Evolutionary conservation across 257 asterid species (phyloP).

Genomic region (Forsythia viridissima): DNA sequence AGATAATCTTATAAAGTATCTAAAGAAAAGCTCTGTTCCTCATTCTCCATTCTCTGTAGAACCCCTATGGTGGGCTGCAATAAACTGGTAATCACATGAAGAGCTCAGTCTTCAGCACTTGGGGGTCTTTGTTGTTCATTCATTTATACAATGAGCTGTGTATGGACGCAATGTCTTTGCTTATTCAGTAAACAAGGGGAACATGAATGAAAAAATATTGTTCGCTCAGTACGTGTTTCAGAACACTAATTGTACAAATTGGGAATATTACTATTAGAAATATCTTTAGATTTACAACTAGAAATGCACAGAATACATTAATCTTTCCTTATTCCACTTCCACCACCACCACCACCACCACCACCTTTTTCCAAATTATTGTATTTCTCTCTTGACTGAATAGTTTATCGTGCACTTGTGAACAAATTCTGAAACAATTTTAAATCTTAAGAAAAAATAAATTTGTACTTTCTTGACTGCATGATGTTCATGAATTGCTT

Average conservation of each 20-base stretch:
- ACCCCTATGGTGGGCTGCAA: background rate
- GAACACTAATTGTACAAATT: background rate
- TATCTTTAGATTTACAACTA: background rate
- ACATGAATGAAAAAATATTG: background rate
- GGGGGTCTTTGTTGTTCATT: background rate
- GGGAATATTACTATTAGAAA: background rate
- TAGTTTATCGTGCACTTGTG: background rate
- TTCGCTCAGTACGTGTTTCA: slow-evolving; percentile 6
- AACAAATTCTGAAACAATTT: background rate
- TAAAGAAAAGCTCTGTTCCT: background rate
- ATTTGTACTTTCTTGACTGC: background rate
- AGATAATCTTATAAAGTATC: background rate
- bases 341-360: background rate
- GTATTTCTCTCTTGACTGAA: background rate
- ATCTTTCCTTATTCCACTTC: background rate
- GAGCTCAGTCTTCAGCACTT: slow-evolving; percentile 11
- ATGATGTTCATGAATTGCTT: background rate
- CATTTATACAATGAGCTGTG: background rate
- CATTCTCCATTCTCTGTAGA: background rate
- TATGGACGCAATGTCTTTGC: background rate
- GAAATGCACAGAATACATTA: background rate
- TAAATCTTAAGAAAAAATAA: background rate
- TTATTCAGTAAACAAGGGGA: background rate
- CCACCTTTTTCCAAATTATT: background rate
- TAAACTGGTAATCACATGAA: background rate